Base-by-base conservation (phyloP, 352 stramenopile genomes). In the Albugo candida region DNA sequence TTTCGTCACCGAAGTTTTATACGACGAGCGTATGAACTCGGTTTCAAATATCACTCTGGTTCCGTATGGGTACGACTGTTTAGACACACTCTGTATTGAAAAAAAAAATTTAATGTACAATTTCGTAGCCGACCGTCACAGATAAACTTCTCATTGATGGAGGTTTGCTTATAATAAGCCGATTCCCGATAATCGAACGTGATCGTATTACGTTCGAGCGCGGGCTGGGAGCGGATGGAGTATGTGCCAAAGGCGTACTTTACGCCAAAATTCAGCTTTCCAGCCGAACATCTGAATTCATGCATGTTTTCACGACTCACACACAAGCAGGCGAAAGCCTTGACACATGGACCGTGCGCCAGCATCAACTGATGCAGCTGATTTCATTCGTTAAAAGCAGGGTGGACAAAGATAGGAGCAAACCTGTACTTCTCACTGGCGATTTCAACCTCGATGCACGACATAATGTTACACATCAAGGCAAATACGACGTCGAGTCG, bases 221-320 rank as follows among this genome's bases (percentile, higher is more conserved):
- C 16, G 70, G 76, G 34, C 62, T 64, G 2, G 76, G 73, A 81
- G 66, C 47, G 72, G 85, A 53, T 8, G 72, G 70, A 4, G 60
- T 85, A 12, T 85, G 70, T 31, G 55, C 76, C 45, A 88, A 88
- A 41, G 76, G 76, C 19, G 72, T 81, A 17, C 64, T 84, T 5
- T 84, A 84, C 51, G 72, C 76, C 34, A 71, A 71, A 19, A 61
- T 88, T 39, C 76, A 88, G 56, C 59, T 88, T 37, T 81, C 71
- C 2, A 65, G 67, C 1, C 65, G 81, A 40, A 51, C 81, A 13
- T 61, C 66, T 3, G 70, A 86, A 54, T 82, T 64, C 31, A 55
- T 86, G 18, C 71, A 84, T 42, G 69, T 88, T n/a, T 88, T 88
- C 49, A 84, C 70, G 24, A 88, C 76, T n/a, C 76, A 88, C 51